Conservation (phyloP, 352 stramenopile genomes). For the Globisporangium middletonii region DNA sequence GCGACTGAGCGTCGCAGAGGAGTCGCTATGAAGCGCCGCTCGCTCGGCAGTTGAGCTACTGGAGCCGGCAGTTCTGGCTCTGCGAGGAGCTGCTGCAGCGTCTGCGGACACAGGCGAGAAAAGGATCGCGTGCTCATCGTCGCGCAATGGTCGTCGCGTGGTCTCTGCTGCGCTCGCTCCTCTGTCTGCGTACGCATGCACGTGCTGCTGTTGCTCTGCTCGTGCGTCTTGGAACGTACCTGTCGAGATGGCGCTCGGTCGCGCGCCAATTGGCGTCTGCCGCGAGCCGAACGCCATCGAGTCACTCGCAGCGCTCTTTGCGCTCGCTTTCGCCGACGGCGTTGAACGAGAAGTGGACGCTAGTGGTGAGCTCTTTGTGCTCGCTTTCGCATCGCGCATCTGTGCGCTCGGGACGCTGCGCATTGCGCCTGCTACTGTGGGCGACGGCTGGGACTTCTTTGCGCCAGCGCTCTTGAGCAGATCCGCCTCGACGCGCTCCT, state of each 20-base stretch:
- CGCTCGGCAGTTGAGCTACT: background rate
- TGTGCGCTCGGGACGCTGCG: slow-evolving; percentile 1
- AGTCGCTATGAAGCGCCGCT: background rate
- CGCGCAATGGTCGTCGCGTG: background rate
- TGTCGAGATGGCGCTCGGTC: background rate
- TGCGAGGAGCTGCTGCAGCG: slow-evolving; percentile 1
- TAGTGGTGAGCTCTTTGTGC: slow-evolving; percentile 7
- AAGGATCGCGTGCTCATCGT: slow-evolving; percentile 6
- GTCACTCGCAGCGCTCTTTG: slow-evolving; percentile 2
- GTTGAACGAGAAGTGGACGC: background rate
- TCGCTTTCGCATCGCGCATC: slow-evolving; percentile 4
- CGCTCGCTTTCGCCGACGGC: slow-evolving; percentile 1
- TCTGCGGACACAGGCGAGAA: slow-evolving; percentile 5
- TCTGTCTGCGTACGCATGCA: background rate
- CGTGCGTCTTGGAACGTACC: background rate
- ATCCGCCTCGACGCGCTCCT: slow-evolving; percentile 25
- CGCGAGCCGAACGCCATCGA: background rate
- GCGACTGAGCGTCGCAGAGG: slow-evolving; percentile 4
- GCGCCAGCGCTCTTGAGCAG: slow-evolving; percentile 1
- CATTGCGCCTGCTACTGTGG: background rate
- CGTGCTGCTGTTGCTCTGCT: background rate
- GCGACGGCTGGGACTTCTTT: slow-evolving; percentile 3
- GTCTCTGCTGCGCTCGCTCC: background rate
- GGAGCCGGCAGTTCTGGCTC: slow-evolving; percentile 21
- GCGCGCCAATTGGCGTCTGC: background rate